phyloP scores from a whole-genome alignment of 2,329 filamentous ascomycete genomes.

The Colletotrichum abscissum region DNA sequence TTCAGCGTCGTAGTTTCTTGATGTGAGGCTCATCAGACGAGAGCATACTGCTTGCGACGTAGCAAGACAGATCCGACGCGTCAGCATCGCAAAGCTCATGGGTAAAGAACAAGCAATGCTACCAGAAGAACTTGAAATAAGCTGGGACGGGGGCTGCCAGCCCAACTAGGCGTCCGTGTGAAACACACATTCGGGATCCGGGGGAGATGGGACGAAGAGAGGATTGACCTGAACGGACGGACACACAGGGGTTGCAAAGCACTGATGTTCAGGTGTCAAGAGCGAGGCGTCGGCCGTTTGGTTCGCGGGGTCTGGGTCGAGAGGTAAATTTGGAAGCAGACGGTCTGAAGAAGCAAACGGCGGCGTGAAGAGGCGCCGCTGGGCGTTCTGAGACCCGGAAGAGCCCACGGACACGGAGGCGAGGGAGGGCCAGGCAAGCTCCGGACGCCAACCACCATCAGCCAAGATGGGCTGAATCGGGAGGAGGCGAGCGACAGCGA shows the following conservation, averaged over 20 bases:
- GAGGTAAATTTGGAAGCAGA: not conserved
- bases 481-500: not conserved
- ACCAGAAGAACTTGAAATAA: not conserved
- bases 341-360: not conserved
- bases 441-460: not conserved
- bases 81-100: not conserved
- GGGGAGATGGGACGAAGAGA: conserved; percentile 22
- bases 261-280: not conserved
- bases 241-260: not conserved
- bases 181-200: conserved; percentile 12
- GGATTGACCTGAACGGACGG: not conserved
- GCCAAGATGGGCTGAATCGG: not conserved
- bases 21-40: conserved; percentile 13
- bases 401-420: not conserved
- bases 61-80: not conserved
- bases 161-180: conserved; percentile 2
- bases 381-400: not conserved
- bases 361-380: conserved; percentile 7
- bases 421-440: not conserved
- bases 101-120: not conserved
- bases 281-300: conserved; percentile 6
- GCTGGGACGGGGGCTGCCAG: not conserved
- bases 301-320: not conserved
- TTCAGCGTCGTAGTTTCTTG: not conserved
- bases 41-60: not conserved